Conservation (phyloP, 2,329 filamentous ascomycete species). For the Monosporascus sp. region DNA sequence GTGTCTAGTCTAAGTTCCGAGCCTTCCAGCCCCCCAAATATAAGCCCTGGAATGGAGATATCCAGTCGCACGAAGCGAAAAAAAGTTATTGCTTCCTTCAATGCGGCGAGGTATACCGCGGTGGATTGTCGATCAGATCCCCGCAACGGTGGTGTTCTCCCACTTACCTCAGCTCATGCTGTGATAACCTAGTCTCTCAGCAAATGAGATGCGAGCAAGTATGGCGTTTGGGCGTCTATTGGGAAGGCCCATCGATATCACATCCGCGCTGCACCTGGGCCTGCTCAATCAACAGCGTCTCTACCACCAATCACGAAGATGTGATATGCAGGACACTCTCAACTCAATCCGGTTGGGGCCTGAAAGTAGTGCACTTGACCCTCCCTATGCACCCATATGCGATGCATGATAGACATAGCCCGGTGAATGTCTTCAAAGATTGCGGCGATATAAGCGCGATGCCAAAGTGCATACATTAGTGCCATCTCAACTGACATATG, state of each 20-base stretch:
- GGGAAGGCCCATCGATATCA: not conserved
- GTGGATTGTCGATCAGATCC: too few species aligned
- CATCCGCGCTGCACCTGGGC: not conserved
- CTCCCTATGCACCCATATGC: not conserved
- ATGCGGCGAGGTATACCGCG: too few species aligned
- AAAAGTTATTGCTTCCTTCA: too few species aligned
- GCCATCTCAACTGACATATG: not conserved
- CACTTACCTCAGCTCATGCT: too few species aligned
- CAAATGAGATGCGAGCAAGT: too few species aligned
- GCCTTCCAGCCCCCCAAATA: not conserved
- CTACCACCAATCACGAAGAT: not conserved
- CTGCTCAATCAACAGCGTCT: not conserved
- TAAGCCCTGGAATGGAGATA: too few species aligned
- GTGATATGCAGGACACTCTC: not conserved
- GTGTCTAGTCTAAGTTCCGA: too few species aligned
- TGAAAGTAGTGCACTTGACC: not conserved
- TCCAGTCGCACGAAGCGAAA: too few species aligned
- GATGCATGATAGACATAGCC: not conserved
- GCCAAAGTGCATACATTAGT: not conserved
- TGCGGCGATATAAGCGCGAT: not conserved
- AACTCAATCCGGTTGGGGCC: not conserved
- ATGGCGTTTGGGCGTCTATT: not conserved
- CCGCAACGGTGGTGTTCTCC: too few species aligned
- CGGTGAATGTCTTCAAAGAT: not conserved
- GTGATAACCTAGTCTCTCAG: too few species aligned